phyloP scores from a whole-genome alignment of 768 basidiomycete genomes.

The Boletus pseudopeckii region DNA sequence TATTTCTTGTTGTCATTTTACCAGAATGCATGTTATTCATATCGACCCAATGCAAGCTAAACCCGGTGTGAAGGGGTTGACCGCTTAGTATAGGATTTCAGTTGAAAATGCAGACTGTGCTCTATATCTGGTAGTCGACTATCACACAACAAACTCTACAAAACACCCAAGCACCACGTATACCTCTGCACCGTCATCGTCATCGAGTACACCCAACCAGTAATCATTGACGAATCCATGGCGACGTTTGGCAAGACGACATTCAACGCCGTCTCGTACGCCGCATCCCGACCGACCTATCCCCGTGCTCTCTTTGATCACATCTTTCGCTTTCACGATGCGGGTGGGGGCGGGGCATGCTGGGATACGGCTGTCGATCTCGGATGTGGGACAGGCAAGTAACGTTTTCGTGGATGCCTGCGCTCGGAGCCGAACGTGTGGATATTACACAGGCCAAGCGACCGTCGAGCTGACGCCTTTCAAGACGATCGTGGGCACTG shows the following conservation, averaged over 20 bases:
- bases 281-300: conserved; percentile 70
- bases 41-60: not conserved
- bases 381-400: conserved; percentile 80
- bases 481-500: conserved; percentile 59
- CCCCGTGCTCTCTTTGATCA: conserved; percentile 61
- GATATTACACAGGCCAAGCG: conserved; percentile 43
- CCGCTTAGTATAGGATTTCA: no score
- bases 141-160: not conserved
- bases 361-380: conserved; percentile 69
- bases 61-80: not conserved
- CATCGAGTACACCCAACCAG: not conserved
- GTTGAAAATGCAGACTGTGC: no score
- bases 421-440: not conserved
- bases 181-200: not conserved
- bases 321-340: conserved; percentile 56
- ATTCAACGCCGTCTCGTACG: conserved; percentile 67
- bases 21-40: not conserved
- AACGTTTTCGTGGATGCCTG: not conserved
- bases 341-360: conserved; percentile 3
- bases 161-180: not conserved
- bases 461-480: conserved; percentile 59
- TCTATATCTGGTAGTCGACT: not conserved
- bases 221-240: conserved; percentile 40
- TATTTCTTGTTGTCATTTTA: not conserved
- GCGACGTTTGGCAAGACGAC: conserved; percentile 69